Evolutionary conservation across 163 green algal genomes (phyloP), one percentile per base, ranked within the genome.

Genomic region (Coccomyxa subellipsoidea): DNA sequence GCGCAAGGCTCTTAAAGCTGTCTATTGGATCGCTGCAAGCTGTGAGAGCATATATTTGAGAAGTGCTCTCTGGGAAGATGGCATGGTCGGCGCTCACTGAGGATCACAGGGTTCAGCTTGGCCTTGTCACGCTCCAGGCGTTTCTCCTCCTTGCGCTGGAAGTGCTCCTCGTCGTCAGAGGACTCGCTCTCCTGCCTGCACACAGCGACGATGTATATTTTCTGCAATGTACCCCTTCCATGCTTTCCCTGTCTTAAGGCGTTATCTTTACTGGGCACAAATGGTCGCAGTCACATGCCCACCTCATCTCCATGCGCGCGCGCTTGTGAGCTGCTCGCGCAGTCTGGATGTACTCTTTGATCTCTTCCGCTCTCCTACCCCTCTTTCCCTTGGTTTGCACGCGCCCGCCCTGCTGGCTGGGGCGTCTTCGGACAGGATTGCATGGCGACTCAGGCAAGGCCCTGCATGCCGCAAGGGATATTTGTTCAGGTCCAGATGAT

Each of bases 131-230:
- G 88, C 0, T 34, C 80, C 37, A 92, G 38, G 7, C 91, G 84
- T 4, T 78, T 80, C 0, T 53, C 79, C 79, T 96, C 89, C 83
- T 95, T 95, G 38, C 78, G 87, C 2, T 80, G 40, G 70, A 95
- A 94, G 79, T 92, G 85, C 35, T 92, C 89, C 78, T 96, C 92
- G 73, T 96, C 93, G 75, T 92, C 88, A 8, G 81, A 87, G 0
- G 79, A 84, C 73, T 93, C 90, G n/a, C 15, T 53, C n/a, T 34
- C 59, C n/a, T n/a, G 76, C 37, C 85, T 85, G 70, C 73, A 75
- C 21, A 29, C 21, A 4, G 29, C 35, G 18, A 29, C 7, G 6
- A 29, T 69, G 10, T 36, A 31, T 32, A n/a, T 6, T n/a, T 84
- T 37, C 34, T 75, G 38, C 37, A 7, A 37, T 12, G 32, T 53